Evolutionary conservation across 805 yeast genomes (phyloP).

Genomic region (Wickerhamomyces pijperi): DNA sequence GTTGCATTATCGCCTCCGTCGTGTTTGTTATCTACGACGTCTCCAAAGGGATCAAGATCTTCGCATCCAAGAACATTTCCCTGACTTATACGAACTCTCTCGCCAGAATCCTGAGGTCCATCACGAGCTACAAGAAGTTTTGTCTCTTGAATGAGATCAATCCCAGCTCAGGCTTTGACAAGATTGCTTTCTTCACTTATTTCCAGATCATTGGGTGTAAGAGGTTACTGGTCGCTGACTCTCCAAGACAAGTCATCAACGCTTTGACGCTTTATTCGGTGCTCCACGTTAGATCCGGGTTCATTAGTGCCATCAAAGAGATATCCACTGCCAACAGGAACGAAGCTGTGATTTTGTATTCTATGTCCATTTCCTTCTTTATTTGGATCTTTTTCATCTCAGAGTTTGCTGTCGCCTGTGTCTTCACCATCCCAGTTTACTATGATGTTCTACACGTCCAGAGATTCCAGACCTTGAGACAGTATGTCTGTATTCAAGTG

Average conservation of each 20-base stretch:
- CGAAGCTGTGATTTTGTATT: constrained; percentile 62
- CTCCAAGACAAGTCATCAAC: constrained; percentile 82
- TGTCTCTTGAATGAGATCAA: constrained; percentile 66
- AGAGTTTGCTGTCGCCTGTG: constrained; percentile 41
- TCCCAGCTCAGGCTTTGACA: constrained; percentile 53
- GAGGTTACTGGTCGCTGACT: constrained; percentile 60
- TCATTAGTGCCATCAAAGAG: constrained; percentile 31
- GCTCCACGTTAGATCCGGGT: constrained; percentile 22
- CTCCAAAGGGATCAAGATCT: constrained; percentile 46
- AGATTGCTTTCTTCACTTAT: constrained; percentile 55
- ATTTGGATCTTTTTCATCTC: constrained; percentile 64
- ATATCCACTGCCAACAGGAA: constrained; percentile 52
- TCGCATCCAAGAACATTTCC: constrained; percentile 53
- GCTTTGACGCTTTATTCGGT: constrained; percentile 58
- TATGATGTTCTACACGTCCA: constrained; percentile 28
- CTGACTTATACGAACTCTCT: constrained; percentile 56
- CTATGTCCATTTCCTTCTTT: constrained; percentile 65
- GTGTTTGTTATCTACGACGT: constrained; percentile 45
- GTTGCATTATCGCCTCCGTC: constrained; percentile 68
- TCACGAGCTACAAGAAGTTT: constrained; percentile 50
- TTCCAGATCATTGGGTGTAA: constrained; percentile 54
- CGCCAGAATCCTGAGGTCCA: constrained; percentile 46
- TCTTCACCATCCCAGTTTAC: constrained; percentile 40
- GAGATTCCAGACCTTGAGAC: constrained; percentile 35
- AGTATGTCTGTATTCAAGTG: constrained; percentile 49